Percentiles rank a stretch among this genome's conserved stretches.
Conservation (phyloP, 225 moss, liverwort and hornwort genomes). For the Thuidium tamariscinum region DNA sequence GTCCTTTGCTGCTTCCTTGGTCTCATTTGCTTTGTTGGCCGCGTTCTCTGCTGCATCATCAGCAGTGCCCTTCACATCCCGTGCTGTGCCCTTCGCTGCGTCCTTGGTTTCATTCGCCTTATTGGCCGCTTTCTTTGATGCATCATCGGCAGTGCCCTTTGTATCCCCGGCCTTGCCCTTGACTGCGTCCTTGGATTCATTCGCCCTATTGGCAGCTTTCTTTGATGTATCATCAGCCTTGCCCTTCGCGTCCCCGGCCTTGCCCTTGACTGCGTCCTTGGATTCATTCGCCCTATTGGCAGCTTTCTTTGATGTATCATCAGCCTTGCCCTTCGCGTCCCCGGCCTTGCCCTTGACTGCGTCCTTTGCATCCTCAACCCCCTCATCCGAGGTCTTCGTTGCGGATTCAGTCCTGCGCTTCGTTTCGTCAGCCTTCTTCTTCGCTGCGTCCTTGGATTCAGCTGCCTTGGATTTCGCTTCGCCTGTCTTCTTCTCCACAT, state of each 20-base stretch:
- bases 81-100: not conserved
- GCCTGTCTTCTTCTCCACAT: not conserved
- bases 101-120: not conserved
- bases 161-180: not conserved
- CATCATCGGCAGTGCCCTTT: not conserved
- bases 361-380: not conserved
- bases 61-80: not conserved
- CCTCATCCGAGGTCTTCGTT: not conserved
- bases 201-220: not conserved
- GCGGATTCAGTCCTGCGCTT: not conserved
- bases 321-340: not conserved
- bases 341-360: not conserved
- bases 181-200: not conserved
- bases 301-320: not conserved
- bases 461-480: not conserved
- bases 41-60: not conserved
- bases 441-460: not conserved
- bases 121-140: not conserved
- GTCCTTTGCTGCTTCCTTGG: not conserved
- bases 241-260: not conserved
- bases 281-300: not conserved
- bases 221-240: not conserved
- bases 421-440: not conserved
- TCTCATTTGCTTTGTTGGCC: not conserved
- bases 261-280: not conserved